These are phyloP conservation scores for Tulasnella sp. DNA, from an alignment of 768 basidiomycete species.

Conservation along the genomic window DNA sequence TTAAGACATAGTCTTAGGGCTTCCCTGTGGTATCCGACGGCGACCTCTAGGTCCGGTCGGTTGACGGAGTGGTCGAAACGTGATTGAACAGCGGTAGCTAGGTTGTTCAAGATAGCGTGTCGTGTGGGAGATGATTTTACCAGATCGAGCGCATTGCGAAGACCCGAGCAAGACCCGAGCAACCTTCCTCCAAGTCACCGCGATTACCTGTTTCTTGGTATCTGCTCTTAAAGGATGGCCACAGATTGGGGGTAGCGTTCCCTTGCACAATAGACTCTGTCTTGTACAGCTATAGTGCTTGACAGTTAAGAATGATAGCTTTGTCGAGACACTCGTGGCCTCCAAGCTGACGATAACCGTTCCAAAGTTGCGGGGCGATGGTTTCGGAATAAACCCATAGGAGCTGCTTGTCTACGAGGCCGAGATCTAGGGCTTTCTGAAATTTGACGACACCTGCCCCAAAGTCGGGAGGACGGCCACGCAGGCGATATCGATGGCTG, in stretches of 20 bases:
- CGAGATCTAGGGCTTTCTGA: neutral
- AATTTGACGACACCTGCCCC: neutral
- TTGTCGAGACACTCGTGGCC: neutral
- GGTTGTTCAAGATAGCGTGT: neutral
- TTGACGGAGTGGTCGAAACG: neutral
- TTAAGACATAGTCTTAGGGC: too few relatives aligned
- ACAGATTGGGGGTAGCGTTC: neutral
- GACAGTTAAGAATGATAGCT: neutral
- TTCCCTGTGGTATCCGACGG: neutral
- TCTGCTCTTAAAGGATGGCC: neutral
- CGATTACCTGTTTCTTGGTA: neutral
- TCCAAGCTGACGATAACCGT: neutral
- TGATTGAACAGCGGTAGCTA: neutral
- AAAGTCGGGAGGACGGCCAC: neutral
- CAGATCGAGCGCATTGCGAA: neutral
- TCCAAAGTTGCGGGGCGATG: neutral
- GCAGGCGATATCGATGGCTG: neutral
- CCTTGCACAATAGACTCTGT: neutral
- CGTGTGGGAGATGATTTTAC: neutral
- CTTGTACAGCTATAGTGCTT: neutral
- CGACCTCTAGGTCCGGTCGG: neutral
- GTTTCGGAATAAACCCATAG: neutral
- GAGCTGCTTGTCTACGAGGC: neutral
- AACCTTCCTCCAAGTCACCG: neutral
- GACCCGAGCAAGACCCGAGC: neutral